Evolutionary conservation across 345 rosid genomes (phyloP), one percentile per base, ranked within the genome.

Genomic region (Acer saccharum): DNA sequence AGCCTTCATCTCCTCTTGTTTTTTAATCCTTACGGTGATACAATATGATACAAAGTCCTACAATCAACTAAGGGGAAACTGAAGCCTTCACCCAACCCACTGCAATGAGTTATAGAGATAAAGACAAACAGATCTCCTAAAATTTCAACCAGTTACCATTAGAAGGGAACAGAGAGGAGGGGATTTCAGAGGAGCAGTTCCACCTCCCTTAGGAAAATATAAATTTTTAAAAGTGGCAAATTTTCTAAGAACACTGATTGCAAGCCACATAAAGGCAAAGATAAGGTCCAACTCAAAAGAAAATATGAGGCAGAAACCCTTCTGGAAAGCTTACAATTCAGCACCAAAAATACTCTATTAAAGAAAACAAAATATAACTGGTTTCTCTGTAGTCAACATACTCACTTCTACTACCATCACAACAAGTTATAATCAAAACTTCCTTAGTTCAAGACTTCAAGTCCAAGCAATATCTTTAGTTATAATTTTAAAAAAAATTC

Each of bases 61-160:
- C 13, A 13, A 43, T 9, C 18, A 44, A 62, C 7, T 13, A 57
- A 20, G 3, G 13, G 52, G 3, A 57, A 13, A 55, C 21, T 71
- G 46, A 54, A 52, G 55, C 64, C 50, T 54, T 35, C 65, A 35
- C 11, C 75, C n/a, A 72, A n/a, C 75, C 75, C 46, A 43, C 46
- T 10, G 50, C 50, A 57, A n/a, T 57, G 16, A 13, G 23, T 41
- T 14, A 60, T 14, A 44, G 10, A 43, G 52, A 35, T 10, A 13
- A 6, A n/a, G 52, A 35, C 65, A 72, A 5, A 10, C 58, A 41
- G 7, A 72, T 35, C 16, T 60, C 76, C 21, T 60, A 39, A 72
- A 58, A 35, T 63, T 39, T 60, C 41, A 41, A 58, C 27, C 46
- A 55, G 54, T 39, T 29, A 39, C 35, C 32, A 57, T 20, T 58